These are phyloP conservation scores for Epichloe bromicola DNA, from an alignment of 2,329 filamentous ascomycete species.

Conservation along the genomic window DNA sequence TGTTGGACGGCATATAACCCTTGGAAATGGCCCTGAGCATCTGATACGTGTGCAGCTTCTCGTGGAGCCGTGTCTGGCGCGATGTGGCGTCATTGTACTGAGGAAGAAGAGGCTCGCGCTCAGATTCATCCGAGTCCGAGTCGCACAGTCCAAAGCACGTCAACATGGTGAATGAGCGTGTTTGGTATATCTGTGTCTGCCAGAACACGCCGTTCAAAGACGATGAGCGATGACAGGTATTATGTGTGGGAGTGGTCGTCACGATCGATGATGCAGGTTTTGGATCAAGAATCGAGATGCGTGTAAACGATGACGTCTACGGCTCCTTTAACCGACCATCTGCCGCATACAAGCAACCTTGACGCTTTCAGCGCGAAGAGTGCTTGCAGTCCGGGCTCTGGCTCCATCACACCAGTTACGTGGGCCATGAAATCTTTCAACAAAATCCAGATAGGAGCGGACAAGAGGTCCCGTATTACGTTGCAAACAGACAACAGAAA, in stretches of 20 bases:
- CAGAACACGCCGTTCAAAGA: no score
- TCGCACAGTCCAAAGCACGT: constrained; percentile 52
- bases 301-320: constrained; percentile 1
- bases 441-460: no score
- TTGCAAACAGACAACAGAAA: no score
- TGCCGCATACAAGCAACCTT: not conserved
- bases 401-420: no score
- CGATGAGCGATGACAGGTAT: not conserved
- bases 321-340: not conserved
- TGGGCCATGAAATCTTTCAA: no score
- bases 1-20: constrained; percentile 86
- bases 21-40: constrained; percentile 71
- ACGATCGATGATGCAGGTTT: not conserved
- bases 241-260: not conserved
- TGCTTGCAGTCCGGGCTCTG: not conserved
- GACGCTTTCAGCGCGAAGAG: not conserved
- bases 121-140: constrained; percentile 29
- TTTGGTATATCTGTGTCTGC: not conserved
- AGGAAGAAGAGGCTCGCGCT: constrained; percentile 68
- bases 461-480: no score
- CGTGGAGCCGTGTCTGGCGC: constrained; percentile 63
- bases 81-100: constrained; percentile 72
- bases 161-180: constrained; percentile 27
- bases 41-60: constrained; percentile 88
- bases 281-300: not conserved